These are phyloP conservation scores for Phytophthora chlamydospora DNA, from an alignment of 352 stramenopile genomes.

Conservation along the genomic window DNA sequence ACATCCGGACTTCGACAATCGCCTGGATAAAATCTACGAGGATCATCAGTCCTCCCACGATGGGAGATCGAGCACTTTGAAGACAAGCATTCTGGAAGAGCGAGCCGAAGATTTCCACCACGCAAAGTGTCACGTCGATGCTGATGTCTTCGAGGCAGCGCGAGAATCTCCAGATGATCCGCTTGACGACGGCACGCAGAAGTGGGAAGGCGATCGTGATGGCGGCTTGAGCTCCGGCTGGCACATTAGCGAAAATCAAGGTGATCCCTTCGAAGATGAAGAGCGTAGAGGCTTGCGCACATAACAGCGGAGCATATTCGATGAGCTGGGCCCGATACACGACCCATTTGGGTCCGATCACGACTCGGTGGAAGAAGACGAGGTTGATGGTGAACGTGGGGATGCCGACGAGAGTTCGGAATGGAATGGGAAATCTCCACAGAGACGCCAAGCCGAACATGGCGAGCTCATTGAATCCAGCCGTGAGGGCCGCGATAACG, in stretches of 20 bases:
- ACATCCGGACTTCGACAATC: slow-evolving; percentile 30
- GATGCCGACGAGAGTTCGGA: background rate
- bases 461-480: slow-evolving; percentile 10
- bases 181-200: slow-evolving; percentile 20
- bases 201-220: slow-evolving; percentile 27
- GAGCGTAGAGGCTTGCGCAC: slow-evolving; percentile 9
- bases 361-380: too few relatives aligned
- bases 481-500: slow-evolving; percentile 9
- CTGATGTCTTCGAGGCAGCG: slow-evolving; percentile 37
- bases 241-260: slow-evolving; percentile 22
- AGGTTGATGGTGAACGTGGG: too few relatives aligned
- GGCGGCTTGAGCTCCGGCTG: slow-evolving; percentile 11
- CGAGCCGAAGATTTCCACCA: slow-evolving; percentile 36
- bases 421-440: slow-evolving; percentile 28
- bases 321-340: too few relatives aligned
- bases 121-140: slow-evolving; percentile 43
- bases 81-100: slow-evolving; percentile 41
- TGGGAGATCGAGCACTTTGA: slow-evolving; percentile 18
- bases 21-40: slow-evolving; percentile 24
- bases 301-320: background rate
- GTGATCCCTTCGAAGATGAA: slow-evolving; percentile 24
- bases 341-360: too few relatives aligned
- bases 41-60: slow-evolving; percentile 23
- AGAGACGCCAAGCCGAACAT: slow-evolving; percentile 8
- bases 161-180: slow-evolving; percentile 16